These are phyloP conservation scores for Ustilago vetiveriae DNA, from an alignment of 1,284 basidiomycete genomes.

Conservation along the genomic window DNA sequence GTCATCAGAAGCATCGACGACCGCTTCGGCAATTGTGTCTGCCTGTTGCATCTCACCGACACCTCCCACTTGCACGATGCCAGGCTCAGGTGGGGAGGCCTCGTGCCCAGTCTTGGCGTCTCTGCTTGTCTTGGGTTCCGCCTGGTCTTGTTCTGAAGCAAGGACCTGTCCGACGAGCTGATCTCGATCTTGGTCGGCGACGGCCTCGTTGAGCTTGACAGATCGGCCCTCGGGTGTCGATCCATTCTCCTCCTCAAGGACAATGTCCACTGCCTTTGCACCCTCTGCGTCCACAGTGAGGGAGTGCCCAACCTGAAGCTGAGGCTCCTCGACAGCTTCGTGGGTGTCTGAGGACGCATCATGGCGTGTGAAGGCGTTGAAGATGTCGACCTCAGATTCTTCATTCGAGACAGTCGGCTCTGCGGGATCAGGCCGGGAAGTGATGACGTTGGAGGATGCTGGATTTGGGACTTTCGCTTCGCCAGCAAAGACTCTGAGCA, in stretches of 20 bases:
- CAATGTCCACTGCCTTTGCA: background rate
- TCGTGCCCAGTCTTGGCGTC: background rate
- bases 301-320: background rate
- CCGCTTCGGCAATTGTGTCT: too few species aligned
- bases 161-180: too few species aligned
- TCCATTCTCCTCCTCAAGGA: background rate
- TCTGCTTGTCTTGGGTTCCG: background rate
- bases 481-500: constrained; percentile 3
- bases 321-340: constrained; percentile 3
- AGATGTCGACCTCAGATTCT: constrained; percentile 22
- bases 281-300: background rate
- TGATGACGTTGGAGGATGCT: background rate
- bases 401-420: background rate
- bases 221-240: background rate
- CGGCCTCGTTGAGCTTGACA: background rate
- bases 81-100: background rate
- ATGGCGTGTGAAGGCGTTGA: constrained; percentile 31
- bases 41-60: too few species aligned
- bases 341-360: constrained; percentile 5
- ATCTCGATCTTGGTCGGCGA: background rate
- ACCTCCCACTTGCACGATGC: background rate
- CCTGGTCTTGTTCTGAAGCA: background rate
- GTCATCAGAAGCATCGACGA: background rate
- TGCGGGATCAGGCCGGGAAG: background rate
- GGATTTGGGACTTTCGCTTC: background rate